Percentiles rank a stretch among this genome's conserved stretches.
These are phyloP conservation scores for Phytopythium cucurbitacearum DNA, from an alignment of 352 stramenopile species.

Conservation along the genomic window DNA sequence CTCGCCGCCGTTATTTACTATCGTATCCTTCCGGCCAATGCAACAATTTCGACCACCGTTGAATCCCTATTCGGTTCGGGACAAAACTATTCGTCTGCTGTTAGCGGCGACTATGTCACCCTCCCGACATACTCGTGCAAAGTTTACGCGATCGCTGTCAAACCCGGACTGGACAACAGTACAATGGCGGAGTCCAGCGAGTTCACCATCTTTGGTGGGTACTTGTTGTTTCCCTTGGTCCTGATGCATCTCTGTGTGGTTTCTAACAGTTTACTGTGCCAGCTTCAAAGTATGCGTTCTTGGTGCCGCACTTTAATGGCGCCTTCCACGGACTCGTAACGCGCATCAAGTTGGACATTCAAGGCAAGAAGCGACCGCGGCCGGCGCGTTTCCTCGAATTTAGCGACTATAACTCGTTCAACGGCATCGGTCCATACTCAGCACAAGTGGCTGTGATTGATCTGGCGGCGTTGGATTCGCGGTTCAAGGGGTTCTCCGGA, in stretches of 20 bases:
- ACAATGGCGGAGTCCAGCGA: conserved; percentile 37
- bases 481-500: conserved; percentile 52
- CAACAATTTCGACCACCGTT: conserved; percentile 8
- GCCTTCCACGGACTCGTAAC: conserved; percentile 59
- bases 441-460: conserved; percentile 59
- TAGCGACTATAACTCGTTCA: conserved; percentile 62
- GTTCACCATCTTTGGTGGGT: conserved; percentile 58
- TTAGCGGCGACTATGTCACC: conserved; percentile 41
- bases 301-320: conserved; percentile 70
- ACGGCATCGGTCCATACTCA: conserved; percentile 64
- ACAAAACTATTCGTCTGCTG: conserved; percentile 21
- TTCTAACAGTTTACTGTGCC: conserved; percentile 3
- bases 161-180: conserved; percentile 57
- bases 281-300: conserved; percentile 72
- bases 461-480: conserved; percentile 33
- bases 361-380: conserved; percentile 69
- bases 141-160: conserved; percentile 58
- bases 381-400: conserved; percentile 75
- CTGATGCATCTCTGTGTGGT: neutral
- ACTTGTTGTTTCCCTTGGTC: neutral
- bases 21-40: conserved; percentile 24
- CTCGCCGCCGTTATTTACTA: conserved; percentile 62
- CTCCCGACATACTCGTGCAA: conserved; percentile 54
- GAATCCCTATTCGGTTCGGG: conserved; percentile 19
- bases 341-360: conserved; percentile 65